Base-by-base conservation (phyloP, 1,284 basidiomycete species). In the Tausonia pullulans region DNA sequence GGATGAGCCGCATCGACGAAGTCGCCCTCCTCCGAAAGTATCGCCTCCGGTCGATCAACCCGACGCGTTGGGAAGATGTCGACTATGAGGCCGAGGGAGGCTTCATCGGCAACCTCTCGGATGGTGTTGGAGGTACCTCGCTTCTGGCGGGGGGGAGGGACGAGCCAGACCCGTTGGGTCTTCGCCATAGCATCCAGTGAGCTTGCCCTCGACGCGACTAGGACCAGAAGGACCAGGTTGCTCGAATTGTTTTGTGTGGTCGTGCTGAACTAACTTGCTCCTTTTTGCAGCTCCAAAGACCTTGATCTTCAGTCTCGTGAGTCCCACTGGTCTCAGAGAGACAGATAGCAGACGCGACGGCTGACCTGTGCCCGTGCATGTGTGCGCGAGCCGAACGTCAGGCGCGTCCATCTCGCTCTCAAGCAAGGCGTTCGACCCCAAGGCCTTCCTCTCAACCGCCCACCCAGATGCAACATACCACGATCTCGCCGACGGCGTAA, bases 381-480 rank as follows among this genome's bases (percentile, higher is more conserved):
- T 27, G 27, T 27, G 27, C 27, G 27, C 27, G 27, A 27, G 27
- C 27, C 27, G 27, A 27, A 27, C 27, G 27, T 27, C 73, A 93
- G 90, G 87, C 78, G 83, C 88, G 5, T 79, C 87, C 5, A 86
- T 93, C 65, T 79, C 89, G 53, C 83, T 94, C 8, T 85, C 87
- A 2, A 95, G 91, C 59, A 99, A 98, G 76, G 84, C 89, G 1
- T 99, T 99, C 77, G 91, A 98, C 73, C 90, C 96, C 13, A 98
- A 97, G 73, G 82, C 84, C 0, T 99, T 97, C 74, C 81, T 99
- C 43, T 89, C 90, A 6, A 85, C 85, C 3, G 85, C 95, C 13
- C 93, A 99, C 72, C 96, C 96, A 2, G 91, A 97, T 72, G 96
- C 95, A 9, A 92, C 91, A 0, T 98, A 93, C 71, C 87, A 93